Evolutionary conservation across 768 basidiomycete species (phyloP), one percentile per base, ranked within the genome.

Genomic region (Inosperma sp.): DNA sequence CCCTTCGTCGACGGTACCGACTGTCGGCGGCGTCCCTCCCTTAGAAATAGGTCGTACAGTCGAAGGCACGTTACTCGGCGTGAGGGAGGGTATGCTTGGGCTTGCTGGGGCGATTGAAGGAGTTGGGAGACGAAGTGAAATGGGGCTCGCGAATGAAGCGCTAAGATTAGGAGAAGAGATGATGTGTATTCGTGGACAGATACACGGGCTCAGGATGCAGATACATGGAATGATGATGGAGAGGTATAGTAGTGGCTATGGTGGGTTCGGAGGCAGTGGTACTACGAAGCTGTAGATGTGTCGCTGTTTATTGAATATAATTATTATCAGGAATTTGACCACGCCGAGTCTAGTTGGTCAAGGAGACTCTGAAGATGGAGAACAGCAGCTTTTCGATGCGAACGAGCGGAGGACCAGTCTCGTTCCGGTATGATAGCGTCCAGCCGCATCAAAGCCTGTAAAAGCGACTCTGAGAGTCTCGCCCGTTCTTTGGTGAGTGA

Each of bases 401-500:
- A 73, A 60, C 94, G 77, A 12, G 93, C 93, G 4, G 83, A 75
- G 7, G 79, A 76, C 88, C 92, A 96, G 43, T 81, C 78, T 30
- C 73, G 72, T 37, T 90, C 86, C 16, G 91, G 75, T 33, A 73
- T 69, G 59, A 96, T 75, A 43, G 86, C 88, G 60, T 98, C 95
- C 27, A 98, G 72, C 43, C 88, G 81, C 16, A 98, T 77, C 22
- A 98, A 73, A n/a, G 83, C 77, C 64, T 96, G 93, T 21, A 96
- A 75, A 21, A 98, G 76, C 49, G 90, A 68, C 68, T 97, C 95
- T 21, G 79, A 82, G 45, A 98, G 70, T 14, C 88, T 73, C n/a
- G 65, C 52, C 51, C 74, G 75, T 51, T 79, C 76, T 51, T 70
- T 73, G 10, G 65, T 57, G 12, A 62, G 56, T 14, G 52, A 22